Percentiles rank a stretch among this genome's conserved stretches.
These are phyloP conservation scores for Arthroderma sp. DNA, from an alignment of 2,329 filamentous ascomycete genomes.

Conservation along the genomic window DNA sequence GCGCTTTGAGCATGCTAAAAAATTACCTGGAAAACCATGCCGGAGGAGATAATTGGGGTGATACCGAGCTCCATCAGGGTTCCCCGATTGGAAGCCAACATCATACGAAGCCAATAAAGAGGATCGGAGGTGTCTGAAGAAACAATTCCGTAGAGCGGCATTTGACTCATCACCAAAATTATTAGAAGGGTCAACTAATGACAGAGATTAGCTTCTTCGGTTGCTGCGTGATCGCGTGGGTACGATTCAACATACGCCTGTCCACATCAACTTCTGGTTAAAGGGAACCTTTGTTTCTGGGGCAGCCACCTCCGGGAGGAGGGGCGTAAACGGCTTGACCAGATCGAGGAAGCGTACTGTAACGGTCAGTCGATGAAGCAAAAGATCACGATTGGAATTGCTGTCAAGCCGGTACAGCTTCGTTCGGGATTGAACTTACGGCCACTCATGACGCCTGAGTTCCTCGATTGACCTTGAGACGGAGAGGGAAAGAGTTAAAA, in stretches of 20 bases:
- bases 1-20: not conserved
- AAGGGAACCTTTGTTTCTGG: conserved; percentile 98
- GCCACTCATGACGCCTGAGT: conserved; percentile 43
- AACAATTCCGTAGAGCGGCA: conserved; percentile 98
- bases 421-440: conserved; percentile 35
- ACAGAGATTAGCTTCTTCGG: conserved; percentile 4
- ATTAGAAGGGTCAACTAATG: conserved; percentile 72
- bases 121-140: conserved; percentile 97
- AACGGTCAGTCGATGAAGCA: conserved; percentile 15
- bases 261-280: conserved; percentile 98
- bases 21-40: conserved; percentile 92
- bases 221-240: not conserved
- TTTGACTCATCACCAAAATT: conserved; percentile 99
- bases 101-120: conserved; percentile 99
- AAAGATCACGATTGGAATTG: conserved; percentile 11
- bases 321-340: conserved; percentile 98
- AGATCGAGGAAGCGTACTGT: conserved; percentile 97
- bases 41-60: conserved; percentile 96
- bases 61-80: conserved; percentile 95
- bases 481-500: conserved; percentile 13
- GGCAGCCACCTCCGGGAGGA: conserved; percentile 97
- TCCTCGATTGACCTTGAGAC: conserved; percentile 19
- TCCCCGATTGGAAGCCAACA: conserved; percentile 96
- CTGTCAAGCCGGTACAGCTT: conserved; percentile 10
- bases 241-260: conserved; percentile 41